These are phyloP conservation scores for Hysterangium stoloniferum DNA, from an alignment of 768 basidiomycete species.

Conservation along the genomic window DNA sequence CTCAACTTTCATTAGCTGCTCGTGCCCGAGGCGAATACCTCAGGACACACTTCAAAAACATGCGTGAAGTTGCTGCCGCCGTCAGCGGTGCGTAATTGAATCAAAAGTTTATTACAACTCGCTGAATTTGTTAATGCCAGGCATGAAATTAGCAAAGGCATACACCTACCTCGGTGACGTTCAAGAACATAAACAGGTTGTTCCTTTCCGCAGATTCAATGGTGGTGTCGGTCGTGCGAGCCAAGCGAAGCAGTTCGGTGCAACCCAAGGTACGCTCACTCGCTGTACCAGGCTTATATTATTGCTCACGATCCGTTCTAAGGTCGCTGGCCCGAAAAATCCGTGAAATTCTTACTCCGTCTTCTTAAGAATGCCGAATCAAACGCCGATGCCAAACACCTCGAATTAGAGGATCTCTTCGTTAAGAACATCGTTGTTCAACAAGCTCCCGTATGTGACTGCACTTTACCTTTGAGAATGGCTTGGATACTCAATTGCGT, in stretches of 20 bases:
- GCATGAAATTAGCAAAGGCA: slow-evolving; percentile 90
- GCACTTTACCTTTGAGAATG: not conserved
- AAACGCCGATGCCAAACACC: slow-evolving; percentile 96
- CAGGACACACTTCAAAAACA: slow-evolving; percentile 99
- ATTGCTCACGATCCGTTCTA: slow-evolving; percentile 1
- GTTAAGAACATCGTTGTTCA: slow-evolving; percentile 98
- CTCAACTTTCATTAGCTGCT: slow-evolving; percentile 48
- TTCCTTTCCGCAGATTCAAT: slow-evolving; percentile 93
- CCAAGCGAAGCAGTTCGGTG: slow-evolving; percentile 94
- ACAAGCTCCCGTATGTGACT: slow-evolving; percentile 83
- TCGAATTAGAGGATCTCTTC: slow-evolving; percentile 83
- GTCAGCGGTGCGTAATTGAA: slow-evolving; percentile 58
- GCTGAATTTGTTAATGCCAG: slow-evolving; percentile 32
- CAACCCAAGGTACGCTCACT: slow-evolving; percentile 80
- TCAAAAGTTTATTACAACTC: not conserved
- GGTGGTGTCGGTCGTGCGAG: slow-evolving; percentile 93
- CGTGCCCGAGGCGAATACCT: slow-evolving; percentile 94
- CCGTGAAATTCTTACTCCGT: slow-evolving; percentile 87
- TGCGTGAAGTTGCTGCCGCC: slow-evolving; percentile 96
- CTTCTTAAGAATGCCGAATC: slow-evolving; percentile 98
- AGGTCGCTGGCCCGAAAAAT: slow-evolving; percentile 99
- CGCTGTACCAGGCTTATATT: not conserved
- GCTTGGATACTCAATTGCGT: not conserved
- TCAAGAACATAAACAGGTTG: slow-evolving; percentile 91
- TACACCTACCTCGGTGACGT: slow-evolving; percentile 92